Conservation (phyloP, 495 filamentous ascomycete species). For the Trichoderma asperelloides region DNA sequence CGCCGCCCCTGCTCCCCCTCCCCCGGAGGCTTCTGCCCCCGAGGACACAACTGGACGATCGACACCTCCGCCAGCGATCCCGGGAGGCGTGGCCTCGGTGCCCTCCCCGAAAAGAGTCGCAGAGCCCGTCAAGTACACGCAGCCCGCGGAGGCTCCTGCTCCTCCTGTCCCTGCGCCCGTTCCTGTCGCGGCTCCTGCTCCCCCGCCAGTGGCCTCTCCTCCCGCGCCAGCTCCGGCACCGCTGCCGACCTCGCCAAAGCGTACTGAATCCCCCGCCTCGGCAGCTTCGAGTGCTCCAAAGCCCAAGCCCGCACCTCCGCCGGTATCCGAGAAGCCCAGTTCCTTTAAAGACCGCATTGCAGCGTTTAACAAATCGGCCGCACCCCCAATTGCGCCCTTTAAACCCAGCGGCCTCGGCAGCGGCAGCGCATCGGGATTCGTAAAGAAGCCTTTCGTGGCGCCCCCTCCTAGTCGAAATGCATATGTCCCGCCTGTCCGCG, state of each 20-base stretch:
- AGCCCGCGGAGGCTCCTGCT: conserved; percentile 16
- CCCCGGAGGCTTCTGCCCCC: conserved; percentile 58
- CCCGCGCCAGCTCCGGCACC: conserved; percentile 29
- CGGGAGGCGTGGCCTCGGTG: conserved; percentile 17
- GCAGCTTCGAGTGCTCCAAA: conserved; percentile 34
- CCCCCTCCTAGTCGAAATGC: conserved; percentile 91
- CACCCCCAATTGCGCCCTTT: conserved; percentile 76
- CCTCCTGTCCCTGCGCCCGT: conserved; percentile 18
- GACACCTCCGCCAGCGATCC: conserved; percentile 16
- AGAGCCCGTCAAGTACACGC: conserved; percentile 16
- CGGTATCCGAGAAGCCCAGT: conserved; percentile 69
- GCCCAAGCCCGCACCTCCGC: conserved; percentile 47
- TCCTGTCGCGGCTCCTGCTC: conserved; percentile 17
- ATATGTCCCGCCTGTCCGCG: conserved; percentile 64
- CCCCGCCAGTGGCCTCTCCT: conserved; percentile 19
- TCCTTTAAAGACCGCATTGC: conserved; percentile 94
- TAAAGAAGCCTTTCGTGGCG: conserved; percentile 98
- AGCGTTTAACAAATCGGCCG: conserved; percentile 86
- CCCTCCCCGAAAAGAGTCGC: conserved; percentile 33
- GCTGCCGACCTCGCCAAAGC: conserved; percentile 24
- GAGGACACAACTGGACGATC: conserved; percentile 49
- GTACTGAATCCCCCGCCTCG: conserved; percentile 20
- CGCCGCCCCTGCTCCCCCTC: conserved; percentile 44
- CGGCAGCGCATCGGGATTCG: conserved; percentile 56
- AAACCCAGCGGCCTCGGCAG: conserved; percentile 59